Percentiles rank a stretch among this genome's conserved stretches.
Evolutionary conservation across 306 rosid species (phyloP).

Genomic region (Pueraria montana): DNA sequence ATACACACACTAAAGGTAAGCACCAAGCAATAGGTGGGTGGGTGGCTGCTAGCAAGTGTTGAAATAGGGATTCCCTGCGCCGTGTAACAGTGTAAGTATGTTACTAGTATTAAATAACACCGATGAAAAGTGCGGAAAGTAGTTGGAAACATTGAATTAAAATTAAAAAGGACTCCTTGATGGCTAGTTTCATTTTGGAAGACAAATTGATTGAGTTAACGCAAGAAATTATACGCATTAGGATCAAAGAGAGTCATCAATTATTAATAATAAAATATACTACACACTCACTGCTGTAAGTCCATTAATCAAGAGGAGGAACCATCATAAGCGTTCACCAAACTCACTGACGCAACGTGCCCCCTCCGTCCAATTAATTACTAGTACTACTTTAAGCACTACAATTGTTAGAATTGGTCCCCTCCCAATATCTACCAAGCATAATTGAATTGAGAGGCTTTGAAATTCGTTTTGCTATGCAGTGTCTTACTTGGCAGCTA

Average conservation of each 20-base stretch:
- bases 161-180: background rate
- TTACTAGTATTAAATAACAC: background rate
- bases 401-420: constrained; percentile 19
- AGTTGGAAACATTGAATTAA: constrained; percentile 27
- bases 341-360: background rate
- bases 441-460: background rate
- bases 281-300: too few relatives aligned
- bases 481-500: background rate
- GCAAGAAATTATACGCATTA: background rate
- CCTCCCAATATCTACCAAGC: constrained; percentile 17
- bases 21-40: background rate
- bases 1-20: background rate
- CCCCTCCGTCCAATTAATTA: background rate
- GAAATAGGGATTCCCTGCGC: background rate
- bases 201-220: background rate
- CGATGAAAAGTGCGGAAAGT: background rate
- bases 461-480: background rate
- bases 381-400: background rate
- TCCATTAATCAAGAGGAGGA: too few relatives aligned
- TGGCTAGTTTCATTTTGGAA: background rate
- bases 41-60: constrained; percentile 13
- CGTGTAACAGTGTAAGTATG: too few relatives aligned
- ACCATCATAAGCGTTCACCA: too few relatives aligned
- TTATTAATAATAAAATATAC: too few relatives aligned
- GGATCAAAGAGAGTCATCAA: background rate